These are phyloP conservation scores for Plantago ovata DNA, from an alignment of 257 asterid species.

Conservation along the genomic window DNA sequence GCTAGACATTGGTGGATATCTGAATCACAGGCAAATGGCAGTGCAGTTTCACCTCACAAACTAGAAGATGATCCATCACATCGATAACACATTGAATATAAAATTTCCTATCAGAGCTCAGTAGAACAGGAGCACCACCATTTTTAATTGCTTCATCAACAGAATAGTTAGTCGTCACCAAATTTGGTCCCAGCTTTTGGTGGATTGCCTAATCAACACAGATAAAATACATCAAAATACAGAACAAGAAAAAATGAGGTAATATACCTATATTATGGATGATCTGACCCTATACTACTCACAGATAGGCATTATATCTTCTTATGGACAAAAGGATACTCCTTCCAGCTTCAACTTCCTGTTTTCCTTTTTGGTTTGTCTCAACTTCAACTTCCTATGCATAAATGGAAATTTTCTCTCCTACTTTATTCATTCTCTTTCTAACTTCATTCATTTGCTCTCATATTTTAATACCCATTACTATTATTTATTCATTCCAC, in stretches of 20 bases:
- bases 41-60: constrained; percentile 76
- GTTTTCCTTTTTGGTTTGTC: background rate
- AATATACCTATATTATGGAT: background rate
- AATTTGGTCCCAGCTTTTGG: constrained; percentile 96
- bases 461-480: no score
- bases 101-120: constrained; percentile 70
- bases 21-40: constrained; percentile 8
- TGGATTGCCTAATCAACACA: constrained; percentile 70
- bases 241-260: constrained; percentile 14
- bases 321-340: background rate
- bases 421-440: no score
- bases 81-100: constrained; percentile 68
- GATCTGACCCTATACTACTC: background rate
- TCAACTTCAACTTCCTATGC: no score
- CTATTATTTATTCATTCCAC: no score
- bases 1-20: constrained; percentile 8
- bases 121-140: constrained; percentile 93
- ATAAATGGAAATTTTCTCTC: no score
- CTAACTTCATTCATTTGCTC: no score
- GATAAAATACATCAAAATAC: constrained; percentile 20
- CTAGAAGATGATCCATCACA: constrained; percentile 87
- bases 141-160: constrained; percentile 91
- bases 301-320: background rate
- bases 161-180: constrained; percentile 73
- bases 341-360: background rate